A percentile compares a stretch with the other conserved stretches of the same genome.
phyloP scores from a whole-genome alignment of 73 alveolate genomes.

The Blepharisma stoltei region DNA sequence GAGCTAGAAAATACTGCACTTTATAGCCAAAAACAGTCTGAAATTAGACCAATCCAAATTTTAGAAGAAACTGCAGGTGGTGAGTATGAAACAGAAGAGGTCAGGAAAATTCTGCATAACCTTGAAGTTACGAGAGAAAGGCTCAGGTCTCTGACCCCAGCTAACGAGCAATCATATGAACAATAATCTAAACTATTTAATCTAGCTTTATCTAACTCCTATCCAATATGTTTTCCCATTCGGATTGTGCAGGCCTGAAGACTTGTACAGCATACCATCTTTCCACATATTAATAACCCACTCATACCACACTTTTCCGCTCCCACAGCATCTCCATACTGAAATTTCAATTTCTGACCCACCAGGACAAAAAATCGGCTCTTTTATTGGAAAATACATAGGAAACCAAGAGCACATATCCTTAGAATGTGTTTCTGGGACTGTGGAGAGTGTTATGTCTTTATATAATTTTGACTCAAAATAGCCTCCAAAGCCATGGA shows the following conservation, averaged over 20 bases:
- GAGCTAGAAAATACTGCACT: too few relatives aligned
- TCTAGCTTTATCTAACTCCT: constrained; percentile 11
- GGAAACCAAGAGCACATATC: constrained; percentile 90
- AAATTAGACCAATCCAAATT: too few relatives aligned
- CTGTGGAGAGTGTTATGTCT: constrained; percentile 58
- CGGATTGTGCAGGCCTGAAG: constrained; percentile 62
- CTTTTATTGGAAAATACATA: constrained; percentile 78
- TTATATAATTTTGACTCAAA: constrained; percentile 63
- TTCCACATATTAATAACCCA: constrained; percentile 60
- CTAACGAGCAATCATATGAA: neutral
- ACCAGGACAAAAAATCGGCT: constrained; percentile 56
- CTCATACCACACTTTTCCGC: constrained; percentile 83
- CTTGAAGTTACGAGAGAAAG: too few relatives aligned
- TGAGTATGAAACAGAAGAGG: too few relatives aligned
- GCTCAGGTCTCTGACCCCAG: too few relatives aligned
- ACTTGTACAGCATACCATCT: constrained; percentile 30
- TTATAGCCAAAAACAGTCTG: too few relatives aligned
- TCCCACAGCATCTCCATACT: constrained; percentile 61
- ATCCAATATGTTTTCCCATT: constrained; percentile 72
- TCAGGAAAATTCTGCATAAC: too few relatives aligned
- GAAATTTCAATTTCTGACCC: constrained; percentile 43
- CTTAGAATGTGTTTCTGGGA: constrained; percentile 67
- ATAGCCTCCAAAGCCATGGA: constrained; percentile 85
- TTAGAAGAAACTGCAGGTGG: too few relatives aligned
- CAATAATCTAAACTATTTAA: too few relatives aligned